Evolutionary conservation across 2,329 filamentous ascomycete genomes (phyloP), one percentile per base, ranked within the genome.

Genomic region (Trichophaea hybrida): DNA sequence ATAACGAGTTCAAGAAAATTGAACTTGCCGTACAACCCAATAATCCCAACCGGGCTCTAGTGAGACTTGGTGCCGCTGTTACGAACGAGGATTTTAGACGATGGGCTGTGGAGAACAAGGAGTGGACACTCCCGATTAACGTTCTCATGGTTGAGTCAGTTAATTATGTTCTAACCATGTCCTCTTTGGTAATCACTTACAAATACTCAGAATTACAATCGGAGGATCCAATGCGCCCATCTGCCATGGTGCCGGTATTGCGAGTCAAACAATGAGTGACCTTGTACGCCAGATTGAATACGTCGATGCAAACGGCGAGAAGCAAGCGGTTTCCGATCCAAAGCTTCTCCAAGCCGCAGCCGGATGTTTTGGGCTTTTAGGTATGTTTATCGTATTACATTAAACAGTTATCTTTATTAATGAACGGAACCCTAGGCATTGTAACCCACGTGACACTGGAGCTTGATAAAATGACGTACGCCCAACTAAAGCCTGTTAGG

Each of bases 391-490:
- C 10, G 6, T 7, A 43, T 3, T 8, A 10, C 37, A 12, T 17
- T n/a, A 24, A 6, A 34, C 31, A 46, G 43, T 34, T 4, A 40
- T 37, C 17, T 8, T 13, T 31, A 24, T 17, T 50, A 24, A 50
- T 17, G 2, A 50, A n/a, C 10, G 17, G 12, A 10, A 50, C 46
- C 46, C 13, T 17, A 64, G 62, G 62, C 3, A 71, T 78, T 13
- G 71, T 77, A 12, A 78, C 76, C 1, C 75, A 78, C 64, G 70
- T 77, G 49, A 77, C 75, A 0, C 71, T 77, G 24, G 74, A 75
- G 63, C 69, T 77, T 13, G 72, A 75, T 46, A 70, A 72, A 0
- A 76, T 78, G 74, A 72, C 70, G 3, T 77, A 77, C 55, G 75
- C 75, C 1, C 66, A 74, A n/a, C 71, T 77, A 66, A 63, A 71